These are phyloP conservation scores for Trichoderma aggressivum DNA, from an alignment of 2,329 filamentous ascomycete genomes.

Conservation along the genomic window DNA sequence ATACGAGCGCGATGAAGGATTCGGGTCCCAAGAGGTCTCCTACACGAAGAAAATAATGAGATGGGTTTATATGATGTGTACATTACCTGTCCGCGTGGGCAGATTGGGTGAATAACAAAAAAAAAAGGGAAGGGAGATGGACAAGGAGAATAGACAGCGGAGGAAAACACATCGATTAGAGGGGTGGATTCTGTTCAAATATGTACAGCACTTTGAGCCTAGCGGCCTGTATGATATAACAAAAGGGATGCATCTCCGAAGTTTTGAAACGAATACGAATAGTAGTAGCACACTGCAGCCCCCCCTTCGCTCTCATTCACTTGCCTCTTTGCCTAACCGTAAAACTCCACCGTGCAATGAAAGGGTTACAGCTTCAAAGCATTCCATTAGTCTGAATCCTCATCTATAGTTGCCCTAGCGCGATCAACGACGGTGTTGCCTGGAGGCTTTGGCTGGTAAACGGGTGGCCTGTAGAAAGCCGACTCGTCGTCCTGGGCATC, in stretches of 20 bases:
- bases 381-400: conserved; percentile 54
- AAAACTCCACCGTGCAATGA: neutral
- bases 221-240: conserved; percentile 37
- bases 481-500: conserved; percentile 87
- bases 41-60: conserved; percentile 46
- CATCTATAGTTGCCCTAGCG: conserved; percentile 56
- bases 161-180: conserved; percentile 7
- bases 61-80: neutral
- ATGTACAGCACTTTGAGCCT: conserved; percentile 24
- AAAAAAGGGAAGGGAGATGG: neutral
- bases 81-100: conserved; percentile 18
- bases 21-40: conserved; percentile 41
- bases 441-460: conserved; percentile 49
- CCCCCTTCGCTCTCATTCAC: neutral
- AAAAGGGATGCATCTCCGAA: conserved; percentile 26
- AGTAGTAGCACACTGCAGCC: neutral
- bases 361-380: neutral
- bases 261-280: conserved; percentile 16
- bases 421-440: conserved; percentile 60
- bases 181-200: conserved; percentile 20
- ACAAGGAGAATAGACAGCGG: neutral
- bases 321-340: neutral
- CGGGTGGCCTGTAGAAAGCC: conserved; percentile 61
- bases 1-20: conserved; percentile 34
- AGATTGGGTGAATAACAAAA: neutral